Evolutionary conservation across 352 stramenopile genomes (phyloP).

Genomic region (Globisporangium acanthophoron): DNA sequence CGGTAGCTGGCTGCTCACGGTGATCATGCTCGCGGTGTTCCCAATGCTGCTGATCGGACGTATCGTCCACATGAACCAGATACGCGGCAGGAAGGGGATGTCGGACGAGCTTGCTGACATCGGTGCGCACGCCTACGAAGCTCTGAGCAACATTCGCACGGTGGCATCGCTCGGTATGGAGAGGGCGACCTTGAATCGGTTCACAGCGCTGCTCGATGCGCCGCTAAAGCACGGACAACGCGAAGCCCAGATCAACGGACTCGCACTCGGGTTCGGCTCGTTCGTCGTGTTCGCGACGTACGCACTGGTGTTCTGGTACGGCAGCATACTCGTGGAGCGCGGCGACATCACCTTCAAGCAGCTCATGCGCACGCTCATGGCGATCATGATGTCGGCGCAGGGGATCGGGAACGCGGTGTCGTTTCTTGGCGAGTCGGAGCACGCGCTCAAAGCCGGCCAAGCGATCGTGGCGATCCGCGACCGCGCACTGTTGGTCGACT

Average conservation of each 20-base stretch:
- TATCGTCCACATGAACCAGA: slow-evolving; percentile 19
- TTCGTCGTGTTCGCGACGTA: slow-evolving; percentile 33
- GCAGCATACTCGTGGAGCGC: slow-evolving; percentile 31
- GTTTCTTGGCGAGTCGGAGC: slow-evolving; percentile 26
- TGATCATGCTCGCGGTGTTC: slow-evolving; percentile 14
- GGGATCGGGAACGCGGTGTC: slow-evolving; percentile 22
- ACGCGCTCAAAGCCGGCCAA: slow-evolving; percentile 19
- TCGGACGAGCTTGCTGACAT: slow-evolving; percentile 23
- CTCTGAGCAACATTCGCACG: slow-evolving; percentile 34
- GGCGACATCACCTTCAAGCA: slow-evolving; percentile 34
- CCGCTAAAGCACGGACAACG: slow-evolving; percentile 13
- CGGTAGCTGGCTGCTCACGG: slow-evolving; percentile 14
- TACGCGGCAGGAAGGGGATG: slow-evolving; percentile 8
- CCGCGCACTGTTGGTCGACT: slow-evolving; percentile 1
- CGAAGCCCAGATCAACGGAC: slow-evolving; percentile 26
- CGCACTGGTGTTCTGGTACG: slow-evolving; percentile 56
- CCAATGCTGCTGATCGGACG: slow-evolving; percentile 18
- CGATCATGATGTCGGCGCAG: slow-evolving; percentile 44
- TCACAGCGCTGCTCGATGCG: slow-evolving; percentile 18
- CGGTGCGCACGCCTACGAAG: slow-evolving; percentile 36
- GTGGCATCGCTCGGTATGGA: slow-evolving; percentile 35
- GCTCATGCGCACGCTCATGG: slow-evolving; percentile 42
- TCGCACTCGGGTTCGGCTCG: slow-evolving; percentile 61
- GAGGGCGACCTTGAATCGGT: slow-evolving; percentile 22
- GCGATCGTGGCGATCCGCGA: slow-evolving; percentile 9